Percentiles rank a stretch among this genome's conserved stretches.
Evolutionary conservation across 257 asterid species (phyloP).

Genomic region (Forsythia suspensa): DNA sequence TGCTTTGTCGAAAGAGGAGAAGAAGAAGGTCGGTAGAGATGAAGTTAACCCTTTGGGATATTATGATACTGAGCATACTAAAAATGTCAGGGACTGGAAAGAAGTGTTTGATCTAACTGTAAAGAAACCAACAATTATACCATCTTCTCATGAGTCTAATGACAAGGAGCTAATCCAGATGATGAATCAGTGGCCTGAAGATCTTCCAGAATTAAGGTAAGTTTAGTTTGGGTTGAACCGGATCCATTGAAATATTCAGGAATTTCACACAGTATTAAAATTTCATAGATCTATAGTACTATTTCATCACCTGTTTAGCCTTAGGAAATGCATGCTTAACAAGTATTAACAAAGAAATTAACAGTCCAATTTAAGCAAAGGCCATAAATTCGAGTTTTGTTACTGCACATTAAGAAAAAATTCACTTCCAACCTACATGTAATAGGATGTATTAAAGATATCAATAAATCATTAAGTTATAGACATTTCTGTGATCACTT

Average conservation of each 20-base stretch:
- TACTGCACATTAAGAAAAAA: too few relatives aligned
- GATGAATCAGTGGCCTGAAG: constrained; percentile 51
- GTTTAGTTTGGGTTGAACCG: not conserved
- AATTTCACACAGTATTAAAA: not conserved
- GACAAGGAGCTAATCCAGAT: constrained; percentile 41
- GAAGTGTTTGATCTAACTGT: constrained; percentile 64
- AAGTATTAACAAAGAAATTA: too few relatives aligned
- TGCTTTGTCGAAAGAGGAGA: constrained; percentile 56
- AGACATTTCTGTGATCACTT: too few relatives aligned
- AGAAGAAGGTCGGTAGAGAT: constrained; percentile 46
- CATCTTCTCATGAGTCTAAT: constrained; percentile 50
- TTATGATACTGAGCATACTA: constrained; percentile 63
- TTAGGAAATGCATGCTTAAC: too few relatives aligned
- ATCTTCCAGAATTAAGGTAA: constrained; percentile 53
- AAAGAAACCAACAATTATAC: constrained; percentile 41
- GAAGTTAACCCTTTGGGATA: constrained; percentile 56
- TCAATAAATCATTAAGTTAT: too few relatives aligned
- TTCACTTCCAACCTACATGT: too few relatives aligned
- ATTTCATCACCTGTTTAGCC: not conserved
- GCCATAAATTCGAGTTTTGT: too few relatives aligned
- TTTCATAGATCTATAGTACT: not conserved
- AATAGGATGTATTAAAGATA: too few relatives aligned
- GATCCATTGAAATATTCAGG: not conserved
- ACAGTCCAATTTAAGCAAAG: too few relatives aligned
- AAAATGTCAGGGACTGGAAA: constrained; percentile 78